Percentiles rank a stretch among this genome's conserved stretches.
These are phyloP conservation scores for Mycena albidolilacea DNA, from an alignment of 768 basidiomycete genomes.

Conservation along the genomic window DNA sequence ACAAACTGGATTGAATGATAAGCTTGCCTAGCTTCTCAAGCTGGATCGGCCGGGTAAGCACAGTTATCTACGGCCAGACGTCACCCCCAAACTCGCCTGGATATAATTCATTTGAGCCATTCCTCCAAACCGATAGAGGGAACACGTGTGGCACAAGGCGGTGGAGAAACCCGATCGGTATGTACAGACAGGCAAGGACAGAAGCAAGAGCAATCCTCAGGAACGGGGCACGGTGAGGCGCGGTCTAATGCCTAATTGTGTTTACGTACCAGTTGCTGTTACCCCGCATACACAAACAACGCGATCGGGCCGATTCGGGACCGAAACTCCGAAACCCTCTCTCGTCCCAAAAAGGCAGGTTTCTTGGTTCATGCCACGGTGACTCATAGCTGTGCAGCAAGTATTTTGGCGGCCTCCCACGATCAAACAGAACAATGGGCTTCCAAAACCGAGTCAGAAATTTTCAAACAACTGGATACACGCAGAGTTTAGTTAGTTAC, in stretches of 20 bases:
- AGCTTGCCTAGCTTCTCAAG: conserved; percentile 88
- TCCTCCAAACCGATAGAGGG: neutral
- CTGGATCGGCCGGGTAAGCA: conserved; percentile 51
- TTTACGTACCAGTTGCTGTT: neutral
- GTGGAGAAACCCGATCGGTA: neutral
- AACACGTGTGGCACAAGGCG: conserved; percentile 1
- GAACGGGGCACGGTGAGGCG: neutral
- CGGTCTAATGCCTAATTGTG: neutral
- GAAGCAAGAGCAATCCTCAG: neutral
- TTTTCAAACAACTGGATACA: neutral
- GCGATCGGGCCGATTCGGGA: conserved; percentile 5
- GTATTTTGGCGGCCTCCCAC: neutral
- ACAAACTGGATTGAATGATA: neutral
- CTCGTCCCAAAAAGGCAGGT: conserved; percentile 13
- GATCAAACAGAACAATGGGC: neutral
- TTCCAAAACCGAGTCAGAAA: neutral
- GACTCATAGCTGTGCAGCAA: neutral
- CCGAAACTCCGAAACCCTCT: neutral
- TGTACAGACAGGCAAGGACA: neutral
- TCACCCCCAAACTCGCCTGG: conserved; percentile 55
- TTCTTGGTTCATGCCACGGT: neutral
- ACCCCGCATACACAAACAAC: conserved; percentile 11
- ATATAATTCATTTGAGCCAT: conserved; percentile 65
- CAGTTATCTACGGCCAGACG: neutral
- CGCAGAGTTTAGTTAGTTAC: neutral